Base-by-base conservation (phyloP, 108 stramenopile species). In the Cylindrotheca closterium region DNA sequence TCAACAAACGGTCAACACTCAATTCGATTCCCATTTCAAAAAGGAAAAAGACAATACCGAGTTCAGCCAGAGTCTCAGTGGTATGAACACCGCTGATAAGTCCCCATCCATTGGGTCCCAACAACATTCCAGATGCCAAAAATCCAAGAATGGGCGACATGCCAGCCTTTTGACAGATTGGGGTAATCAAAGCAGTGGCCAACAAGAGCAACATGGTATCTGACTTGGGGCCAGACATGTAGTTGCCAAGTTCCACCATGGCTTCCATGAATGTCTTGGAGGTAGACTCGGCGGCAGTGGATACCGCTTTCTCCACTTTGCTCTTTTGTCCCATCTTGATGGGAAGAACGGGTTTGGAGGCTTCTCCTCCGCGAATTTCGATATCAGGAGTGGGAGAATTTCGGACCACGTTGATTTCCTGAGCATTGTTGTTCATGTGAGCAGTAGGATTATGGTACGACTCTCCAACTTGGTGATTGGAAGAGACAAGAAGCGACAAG, bases 11-110 rank as follows among this genome's bases (percentile, higher is more conserved):
- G 37, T 92, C 93, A 58, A 96, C 58, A 60, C 90, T 92, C 0
- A 98, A 74, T 67, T 98, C 96, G 34, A 98, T 85, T 28, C 97
- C 97, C 97, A 98, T 98, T 71, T 98, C 97, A 65, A 98, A 98
- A 1, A 98, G 74, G 70, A 98, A 98, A 67, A 98, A 96, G 34
- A 96, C 95, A 32, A 98, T 97, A 21, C 97, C 97, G 60, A 96
- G 79, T 64, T 98, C 96, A 1, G 93, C 96, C 62, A 96, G 65
- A 21, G 71, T 79, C 55, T 92, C 87, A 8, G 89, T 88, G 8
- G 83, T 85, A 59, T 91, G 89, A 53, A 92, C 79, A 18, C 83
- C 91, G 29, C 60, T 63, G 63, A 98, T 93, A 30, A 96, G 63
- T 8, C 92, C 88, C 19, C 83, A 78, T 24, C 91, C 96, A 58